Percentiles rank a stretch among this genome's conserved stretches.
Conservation (phyloP, 2,329 filamentous ascomycete species). For the Epichloe scottii region DNA sequence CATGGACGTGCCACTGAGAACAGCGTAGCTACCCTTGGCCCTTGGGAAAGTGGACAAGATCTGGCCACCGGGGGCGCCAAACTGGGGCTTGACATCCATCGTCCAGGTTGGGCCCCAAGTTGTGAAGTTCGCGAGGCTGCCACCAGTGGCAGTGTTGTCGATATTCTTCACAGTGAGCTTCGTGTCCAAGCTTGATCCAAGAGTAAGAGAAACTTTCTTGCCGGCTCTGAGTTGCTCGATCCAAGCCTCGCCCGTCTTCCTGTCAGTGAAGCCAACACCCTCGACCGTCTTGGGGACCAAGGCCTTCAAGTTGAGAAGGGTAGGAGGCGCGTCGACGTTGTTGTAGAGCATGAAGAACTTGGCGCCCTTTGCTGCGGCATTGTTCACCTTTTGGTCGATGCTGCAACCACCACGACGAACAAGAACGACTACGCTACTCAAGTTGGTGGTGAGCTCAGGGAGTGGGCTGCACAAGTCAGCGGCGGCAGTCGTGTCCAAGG, state of each 20-base stretch:
- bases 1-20: slow-evolving; percentile 35
- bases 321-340: slow-evolving; percentile 19
- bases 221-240: slow-evolving; percentile 25
- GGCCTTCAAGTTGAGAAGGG: too few relatives aligned
- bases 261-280: too few relatives aligned
- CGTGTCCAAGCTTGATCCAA: slow-evolving; percentile 17
- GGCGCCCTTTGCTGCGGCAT: slow-evolving; percentile 31
- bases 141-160: slow-evolving; percentile 1
- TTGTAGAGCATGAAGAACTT: slow-evolving; percentile 52
- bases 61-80: slow-evolving; percentile 27
- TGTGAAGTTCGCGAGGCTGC: slow-evolving; percentile 9
- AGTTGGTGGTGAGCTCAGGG: slow-evolving; percentile 36
- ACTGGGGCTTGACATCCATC: slow-evolving; percentile 25
- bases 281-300: too few relatives aligned
- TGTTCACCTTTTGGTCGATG: background rate
- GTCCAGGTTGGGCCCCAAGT: slow-evolving; percentile 31
- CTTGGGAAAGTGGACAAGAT: slow-evolving; percentile 34
- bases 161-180: background rate
- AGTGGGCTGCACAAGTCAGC: slow-evolving; percentile 36
- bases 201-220: slow-evolving; percentile 24
- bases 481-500: slow-evolving; percentile 29
- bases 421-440: slow-evolving; percentile 39
- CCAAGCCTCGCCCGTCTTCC: slow-evolving; percentile 21
- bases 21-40: slow-evolving; percentile 22
- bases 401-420: slow-evolving; percentile 41